Percentiles rank a stretch among this genome's conserved stretches.
Evolutionary conservation across 305 asterid genomes (phyloP).

Genomic region (Stenogyne calaminthoides): DNA sequence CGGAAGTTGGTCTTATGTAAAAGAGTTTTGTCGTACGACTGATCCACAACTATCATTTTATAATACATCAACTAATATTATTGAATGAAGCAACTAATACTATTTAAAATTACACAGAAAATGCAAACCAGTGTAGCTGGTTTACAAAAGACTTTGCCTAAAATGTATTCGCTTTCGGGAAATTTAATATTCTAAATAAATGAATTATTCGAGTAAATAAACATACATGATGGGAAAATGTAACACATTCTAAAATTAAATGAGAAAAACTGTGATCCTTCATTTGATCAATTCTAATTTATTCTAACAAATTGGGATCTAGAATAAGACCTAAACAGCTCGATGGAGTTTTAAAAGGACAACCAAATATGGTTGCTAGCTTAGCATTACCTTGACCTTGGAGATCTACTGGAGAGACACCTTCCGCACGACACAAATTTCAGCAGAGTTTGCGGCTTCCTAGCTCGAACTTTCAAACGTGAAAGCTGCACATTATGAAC

Average conservation of each 20-base stretch:
- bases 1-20: too few species aligned
- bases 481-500: slow-evolving; percentile 59
- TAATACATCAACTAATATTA: too few species aligned
- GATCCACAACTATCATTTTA: too few species aligned
- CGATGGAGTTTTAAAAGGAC: background rate
- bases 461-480: slow-evolving; percentile 65
- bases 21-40: too few species aligned
- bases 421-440: slow-evolving; percentile 76
- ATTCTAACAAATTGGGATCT: slow-evolving; percentile 31
- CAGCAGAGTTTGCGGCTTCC: slow-evolving; percentile 67
- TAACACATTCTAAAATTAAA: slow-evolving; percentile 8
- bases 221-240: slow-evolving; percentile 13
- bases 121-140: too few species aligned
- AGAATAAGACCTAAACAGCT: slow-evolving; percentile 40
- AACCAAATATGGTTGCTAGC: slow-evolving; percentile 13
- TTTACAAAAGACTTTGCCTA: too few species aligned
- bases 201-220: background rate
- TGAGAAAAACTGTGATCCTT: slow-evolving; percentile 32
- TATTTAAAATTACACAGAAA: too few species aligned
- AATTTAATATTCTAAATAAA: slow-evolving; percentile 3
- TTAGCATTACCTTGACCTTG: slow-evolving; percentile 55
- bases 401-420: slow-evolving; percentile 72
- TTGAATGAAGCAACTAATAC: too few species aligned
- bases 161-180: background rate
- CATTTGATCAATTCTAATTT: slow-evolving; percentile 43